Evolutionary conservation across 1,139 yeast species (phyloP).

Genomic region (Debaryomyces psychrophilus): DNA sequence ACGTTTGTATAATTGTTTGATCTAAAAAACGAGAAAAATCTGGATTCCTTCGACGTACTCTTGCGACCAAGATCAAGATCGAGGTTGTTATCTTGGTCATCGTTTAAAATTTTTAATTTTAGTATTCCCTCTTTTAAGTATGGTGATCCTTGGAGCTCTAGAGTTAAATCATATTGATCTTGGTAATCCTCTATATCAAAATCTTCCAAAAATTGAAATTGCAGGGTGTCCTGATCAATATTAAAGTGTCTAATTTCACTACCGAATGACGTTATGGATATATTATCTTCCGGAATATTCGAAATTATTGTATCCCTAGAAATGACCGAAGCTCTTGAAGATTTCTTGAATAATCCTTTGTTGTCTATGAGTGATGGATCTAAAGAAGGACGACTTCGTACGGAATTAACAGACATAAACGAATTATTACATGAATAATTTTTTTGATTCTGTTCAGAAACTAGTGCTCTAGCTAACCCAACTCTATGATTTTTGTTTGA

Average conservation of each 20-base stretch:
- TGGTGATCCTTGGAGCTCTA: constrained; percentile 74
- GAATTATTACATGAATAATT: constrained; percentile 26
- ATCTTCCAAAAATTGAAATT: constrained; percentile 32
- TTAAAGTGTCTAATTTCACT: constrained; percentile 29
- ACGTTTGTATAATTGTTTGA: constrained; percentile 7
- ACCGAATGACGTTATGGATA: constrained; percentile 44
- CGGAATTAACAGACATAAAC: constrained; percentile 6
- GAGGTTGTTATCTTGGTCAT: constrained; percentile 39
- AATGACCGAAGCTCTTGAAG: constrained; percentile 42
- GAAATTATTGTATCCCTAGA: constrained; percentile 31
- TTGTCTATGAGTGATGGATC: constrained; percentile 20
- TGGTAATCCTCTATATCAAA: constrained; percentile 48
- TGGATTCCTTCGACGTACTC: constrained; percentile 21
- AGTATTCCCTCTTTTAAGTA: constrained; percentile 79
- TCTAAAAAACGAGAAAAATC: constrained; percentile 27
- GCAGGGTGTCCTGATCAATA: constrained; percentile 17
- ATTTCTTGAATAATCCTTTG: constrained; percentile 25
- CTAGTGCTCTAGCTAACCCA: constrained; percentile 49
- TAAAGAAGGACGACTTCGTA: constrained; percentile 35
- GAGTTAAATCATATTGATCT: constrained; percentile 58
- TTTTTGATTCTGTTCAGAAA: constrained; percentile 32
- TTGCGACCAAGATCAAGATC: constrained; percentile 14
- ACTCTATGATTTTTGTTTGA: constrained; percentile 27
- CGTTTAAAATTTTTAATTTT: constrained; percentile 50
- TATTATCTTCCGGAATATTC: constrained; percentile 33